phyloP scores from a whole-genome alignment of 2,329 filamentous ascomycete genomes.

The Zymoseptoria crescenta region DNA sequence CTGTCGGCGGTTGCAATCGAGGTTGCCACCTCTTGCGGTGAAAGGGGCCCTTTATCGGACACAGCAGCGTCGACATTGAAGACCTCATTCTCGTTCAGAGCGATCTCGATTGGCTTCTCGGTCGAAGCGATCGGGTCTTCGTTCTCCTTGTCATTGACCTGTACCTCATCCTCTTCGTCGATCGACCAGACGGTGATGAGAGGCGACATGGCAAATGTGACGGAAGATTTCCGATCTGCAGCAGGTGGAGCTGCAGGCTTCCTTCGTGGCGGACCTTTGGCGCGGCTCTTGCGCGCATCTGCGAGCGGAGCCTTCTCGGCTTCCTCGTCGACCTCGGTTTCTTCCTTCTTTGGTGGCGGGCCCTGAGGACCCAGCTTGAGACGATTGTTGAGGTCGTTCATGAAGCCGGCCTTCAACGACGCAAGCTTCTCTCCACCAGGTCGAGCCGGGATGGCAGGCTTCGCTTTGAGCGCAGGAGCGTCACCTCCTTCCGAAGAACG shows the following conservation, averaged over 20 bases:
- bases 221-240: slow-evolving; percentile 39
- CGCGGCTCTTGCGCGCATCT: slow-evolving; percentile 85
- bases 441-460: slow-evolving; percentile 72
- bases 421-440: slow-evolving; percentile 81
- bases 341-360: slow-evolving; percentile 53
- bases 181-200: slow-evolving; percentile 37
- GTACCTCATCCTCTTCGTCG: slow-evolving; percentile 35
- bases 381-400: slow-evolving; percentile 86
- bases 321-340: slow-evolving; percentile 49
- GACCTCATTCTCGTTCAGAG: slow-evolving; percentile 19
- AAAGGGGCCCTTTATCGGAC: slow-evolving; percentile 8
- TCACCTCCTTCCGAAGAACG: slow-evolving; percentile 22
- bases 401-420: slow-evolving; percentile 80
- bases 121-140: slow-evolving; percentile 4
- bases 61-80: slow-evolving; percentile 21
- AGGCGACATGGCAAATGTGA: slow-evolving; percentile 36
- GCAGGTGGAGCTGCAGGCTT: slow-evolving; percentile 55
- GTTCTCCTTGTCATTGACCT: slow-evolving; percentile 14
- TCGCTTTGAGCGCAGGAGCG: slow-evolving; percentile 53
- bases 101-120: slow-evolving; percentile 16
- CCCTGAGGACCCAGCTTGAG: slow-evolving; percentile 77
- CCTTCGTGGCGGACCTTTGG: slow-evolving; percentile 75
- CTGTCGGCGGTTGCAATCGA: slow-evolving; percentile 14
- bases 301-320: slow-evolving; percentile 69
- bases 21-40: slow-evolving; percentile 8